Percentiles rank a stretch among this genome's conserved stretches.
Conservation (phyloP, 1,284 basidiomycete genomes). For the Trichosporon inkin region DNA sequence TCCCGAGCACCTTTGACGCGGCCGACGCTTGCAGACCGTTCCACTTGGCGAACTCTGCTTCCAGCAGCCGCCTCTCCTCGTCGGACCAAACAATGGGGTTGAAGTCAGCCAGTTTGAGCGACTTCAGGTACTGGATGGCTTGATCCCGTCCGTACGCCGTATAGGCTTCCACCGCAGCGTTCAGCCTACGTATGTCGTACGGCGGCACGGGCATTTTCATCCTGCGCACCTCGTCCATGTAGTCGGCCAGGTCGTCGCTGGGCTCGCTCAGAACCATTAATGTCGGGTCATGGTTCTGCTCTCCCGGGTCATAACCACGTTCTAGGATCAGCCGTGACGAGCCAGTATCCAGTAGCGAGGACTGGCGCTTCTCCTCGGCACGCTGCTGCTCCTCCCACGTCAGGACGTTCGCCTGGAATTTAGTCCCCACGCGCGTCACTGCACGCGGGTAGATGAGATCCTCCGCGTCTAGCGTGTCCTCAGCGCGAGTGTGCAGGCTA, state of each 20-base stretch:
- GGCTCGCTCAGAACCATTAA: conserved; percentile 33
- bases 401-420: conserved; percentile 66
- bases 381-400: conserved; percentile 46
- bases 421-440: conserved; percentile 78
- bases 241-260: conserved; percentile 31
- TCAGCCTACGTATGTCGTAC: conserved; percentile 39
- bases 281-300: conserved; percentile 38
- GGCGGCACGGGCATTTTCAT: conserved; percentile 37
- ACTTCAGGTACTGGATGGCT: conserved; percentile 32
- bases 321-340: conserved; percentile 37
- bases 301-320: conserved; percentile 38
- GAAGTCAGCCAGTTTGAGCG: conserved; percentile 32
- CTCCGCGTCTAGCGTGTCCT: conserved; percentile 87
- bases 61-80: conserved; percentile 30
- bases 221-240: conserved; percentile 35
- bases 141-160: conserved; percentile 30
- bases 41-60: conserved; percentile 37
- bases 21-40: conserved; percentile 48
- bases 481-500: conserved; percentile 82
- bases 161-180: conserved; percentile 31
- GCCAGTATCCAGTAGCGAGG: conserved; percentile 24
- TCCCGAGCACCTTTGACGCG: conserved; percentile 36
- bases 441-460: conserved; percentile 91
- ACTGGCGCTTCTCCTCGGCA: conserved; percentile 24
- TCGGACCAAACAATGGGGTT: conserved; percentile 24